These are phyloP conservation scores for Globisporangium canariense DNA, from an alignment of 352 stramenopile species.

Conservation along the genomic window DNA sequence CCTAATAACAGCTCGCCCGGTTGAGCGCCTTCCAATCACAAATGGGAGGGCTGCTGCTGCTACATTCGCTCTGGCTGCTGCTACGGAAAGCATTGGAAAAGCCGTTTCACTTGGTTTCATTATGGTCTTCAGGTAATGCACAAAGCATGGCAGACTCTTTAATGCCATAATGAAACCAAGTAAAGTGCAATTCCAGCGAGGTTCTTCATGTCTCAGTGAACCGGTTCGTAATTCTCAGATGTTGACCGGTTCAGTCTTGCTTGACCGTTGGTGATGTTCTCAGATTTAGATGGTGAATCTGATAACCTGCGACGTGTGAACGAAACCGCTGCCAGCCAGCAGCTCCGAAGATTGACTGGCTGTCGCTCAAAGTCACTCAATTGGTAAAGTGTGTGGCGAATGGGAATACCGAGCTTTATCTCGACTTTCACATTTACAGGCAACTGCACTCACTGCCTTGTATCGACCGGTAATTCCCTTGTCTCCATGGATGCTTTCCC, in stretches of 20 bases:
- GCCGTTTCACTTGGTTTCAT: neutral
- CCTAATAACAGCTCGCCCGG: neutral
- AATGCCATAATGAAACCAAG: neutral
- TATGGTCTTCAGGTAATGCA: neutral
- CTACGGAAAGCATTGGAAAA: neutral
- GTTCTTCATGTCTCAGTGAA: neutral
- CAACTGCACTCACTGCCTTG: neutral
- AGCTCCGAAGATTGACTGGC: neutral
- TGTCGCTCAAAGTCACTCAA: neutral
- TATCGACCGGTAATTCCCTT: neutral
- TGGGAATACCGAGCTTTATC: neutral
- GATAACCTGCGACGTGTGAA: conserved; percentile 11
- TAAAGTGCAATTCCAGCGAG: neutral
- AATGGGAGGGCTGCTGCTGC: neutral
- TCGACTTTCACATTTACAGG: neutral
- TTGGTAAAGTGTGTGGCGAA: neutral
- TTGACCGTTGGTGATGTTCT: neutral
- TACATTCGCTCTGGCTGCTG: neutral
- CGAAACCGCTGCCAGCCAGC: neutral
- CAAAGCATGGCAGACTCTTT: neutral
- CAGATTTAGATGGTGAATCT: neutral
- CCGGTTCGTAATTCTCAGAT: neutral
- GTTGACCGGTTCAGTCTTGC: neutral
- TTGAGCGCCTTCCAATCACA: conserved; percentile 16
- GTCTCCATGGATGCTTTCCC: neutral